Evolutionary conservation across 2,329 filamentous ascomycete genomes (phyloP).

Genomic region (Thielaviopsis euricoi): DNA sequence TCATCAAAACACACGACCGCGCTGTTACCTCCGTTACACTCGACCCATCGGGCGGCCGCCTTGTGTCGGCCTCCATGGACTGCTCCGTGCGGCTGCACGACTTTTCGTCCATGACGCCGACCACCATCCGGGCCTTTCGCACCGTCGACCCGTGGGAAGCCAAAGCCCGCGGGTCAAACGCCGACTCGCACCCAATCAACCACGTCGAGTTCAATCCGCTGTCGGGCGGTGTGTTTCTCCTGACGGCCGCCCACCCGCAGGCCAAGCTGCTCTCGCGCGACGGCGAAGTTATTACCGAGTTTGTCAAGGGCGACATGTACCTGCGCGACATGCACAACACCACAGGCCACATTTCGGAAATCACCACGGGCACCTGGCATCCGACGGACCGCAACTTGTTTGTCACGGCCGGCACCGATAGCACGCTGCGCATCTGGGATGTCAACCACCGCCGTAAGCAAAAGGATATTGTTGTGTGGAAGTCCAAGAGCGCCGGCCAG

Average conservation of each 20-base stretch:
- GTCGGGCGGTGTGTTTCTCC: conserved; percentile 65
- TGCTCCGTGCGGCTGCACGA: conserved; percentile 87
- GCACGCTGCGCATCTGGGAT: conserved; percentile 93
- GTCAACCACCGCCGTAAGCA: conserved; percentile 80
- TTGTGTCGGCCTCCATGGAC: conserved; percentile 84
- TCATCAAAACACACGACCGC: conserved; percentile 82
- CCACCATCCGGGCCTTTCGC: conserved; percentile 85
- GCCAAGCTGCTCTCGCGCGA: conserved; percentile 81
- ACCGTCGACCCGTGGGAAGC: conserved; percentile 72
- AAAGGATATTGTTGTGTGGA: conserved; percentile 89
- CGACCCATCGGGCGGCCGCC: conserved; percentile 67
- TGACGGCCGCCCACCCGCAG: conserved; percentile 76
- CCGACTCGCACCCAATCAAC: conserved; percentile 79
- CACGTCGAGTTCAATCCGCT: conserved; percentile 74
- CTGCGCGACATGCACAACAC: conserved; percentile 94
- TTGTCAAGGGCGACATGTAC: conserved; percentile 97
- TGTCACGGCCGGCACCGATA: conserved; percentile 85
- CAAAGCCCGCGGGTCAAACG: conserved; percentile 48
- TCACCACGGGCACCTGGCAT: conserved; percentile 81
- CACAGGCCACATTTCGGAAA: conserved; percentile 86
- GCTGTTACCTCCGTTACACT: conserved; percentile 71
- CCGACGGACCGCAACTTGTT: conserved; percentile 71
- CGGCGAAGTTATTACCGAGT: conserved; percentile 71
- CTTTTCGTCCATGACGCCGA: conserved; percentile 88
- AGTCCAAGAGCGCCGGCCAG: conserved; percentile 73